A percentile compares a stretch with the other conserved stretches of the same genome.
phyloP scores from a whole-genome alignment of 352 stramenopile species.

The Pythium plurisporium region DNA sequence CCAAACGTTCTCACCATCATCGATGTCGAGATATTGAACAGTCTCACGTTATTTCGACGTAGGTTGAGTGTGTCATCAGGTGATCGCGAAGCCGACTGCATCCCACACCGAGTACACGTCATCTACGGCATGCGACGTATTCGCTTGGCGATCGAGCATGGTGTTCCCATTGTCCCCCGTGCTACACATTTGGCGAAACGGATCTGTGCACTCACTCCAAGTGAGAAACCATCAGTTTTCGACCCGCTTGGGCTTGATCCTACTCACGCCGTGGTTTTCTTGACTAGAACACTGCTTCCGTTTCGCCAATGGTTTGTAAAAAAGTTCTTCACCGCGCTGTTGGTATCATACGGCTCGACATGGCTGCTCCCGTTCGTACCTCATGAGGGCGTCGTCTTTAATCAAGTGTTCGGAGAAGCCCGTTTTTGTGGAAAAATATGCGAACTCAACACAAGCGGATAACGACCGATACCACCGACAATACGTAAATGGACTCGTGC shows the following conservation, averaged over 20 bases:
- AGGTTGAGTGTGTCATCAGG: too few relatives aligned
- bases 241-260: not conserved
- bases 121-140: slow-evolving; percentile 83
- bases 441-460: slow-evolving; percentile 51
- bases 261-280: not conserved
- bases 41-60: too few relatives aligned
- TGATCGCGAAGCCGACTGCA: too few relatives aligned
- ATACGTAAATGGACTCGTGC: slow-evolving; percentile 67
- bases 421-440: slow-evolving; percentile 57
- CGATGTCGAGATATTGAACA: too few relatives aligned
- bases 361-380: slow-evolving; percentile 55
- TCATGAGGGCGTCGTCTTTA: slow-evolving; percentile 49
- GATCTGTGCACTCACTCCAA: slow-evolving; percentile 79
- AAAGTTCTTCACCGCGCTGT: slow-evolving; percentile 57
- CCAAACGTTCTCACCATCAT: too few relatives aligned
- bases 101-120: too few relatives aligned
- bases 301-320: slow-evolving; percentile 70
- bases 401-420: slow-evolving; percentile 76
- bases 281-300: slow-evolving; percentile 44
- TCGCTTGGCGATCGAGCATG: slow-evolving; percentile 69
- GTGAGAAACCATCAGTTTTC: slow-evolving; percentile 28
- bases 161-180: slow-evolving; percentile 66
- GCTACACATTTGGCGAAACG: slow-evolving; percentile 80
- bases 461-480: slow-evolving; percentile 61
- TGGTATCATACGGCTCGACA: slow-evolving; percentile 54